Conservation (phyloP, 345 rosid genomes). For the Sonneratia alba region DNA sequence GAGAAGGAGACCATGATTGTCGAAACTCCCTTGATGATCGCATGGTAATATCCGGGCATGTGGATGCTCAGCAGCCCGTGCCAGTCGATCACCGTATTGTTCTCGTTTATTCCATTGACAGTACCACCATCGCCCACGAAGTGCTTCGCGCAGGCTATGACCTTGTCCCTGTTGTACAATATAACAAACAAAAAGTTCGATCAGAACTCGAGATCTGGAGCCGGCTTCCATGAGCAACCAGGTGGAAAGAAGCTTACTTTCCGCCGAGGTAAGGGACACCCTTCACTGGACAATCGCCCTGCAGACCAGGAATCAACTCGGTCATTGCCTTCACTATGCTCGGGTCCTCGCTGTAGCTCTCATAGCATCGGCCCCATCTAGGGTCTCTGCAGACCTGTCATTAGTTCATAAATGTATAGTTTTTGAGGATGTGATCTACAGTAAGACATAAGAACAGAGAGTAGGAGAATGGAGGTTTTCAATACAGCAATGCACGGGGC, state of each 20-base stretch:
- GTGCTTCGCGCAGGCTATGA: slow-evolving; percentile 83
- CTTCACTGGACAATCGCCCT: slow-evolving; percentile 50
- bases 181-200: neutral
- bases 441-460: neutral
- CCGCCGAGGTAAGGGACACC: slow-evolving; percentile 58
- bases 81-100: slow-evolving; percentile 32
- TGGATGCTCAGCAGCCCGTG: slow-evolving; percentile 45
- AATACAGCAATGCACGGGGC: slow-evolving; percentile 87
- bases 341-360: slow-evolving; percentile 77
- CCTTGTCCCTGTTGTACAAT: slow-evolving; percentile 33
- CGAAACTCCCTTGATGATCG: slow-evolving; percentile 53
- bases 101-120: slow-evolving; percentile 51
- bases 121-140: slow-evolving; percentile 88
- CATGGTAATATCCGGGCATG: slow-evolving; percentile 49
- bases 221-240: neutral
- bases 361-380: slow-evolving; percentile 59
- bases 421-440: neutral
- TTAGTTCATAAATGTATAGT: neutral
- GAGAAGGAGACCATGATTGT: slow-evolving; percentile 78
- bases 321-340: slow-evolving; percentile 47
- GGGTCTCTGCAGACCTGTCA: slow-evolving; percentile 71
- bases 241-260: slow-evolving; percentile 27
- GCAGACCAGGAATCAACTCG: slow-evolving; percentile 51
- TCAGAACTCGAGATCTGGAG: neutral
- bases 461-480: neutral